Base-by-base conservation (phyloP, 2,329 filamentous ascomycete genomes). In the Blastomyces percursus region DNA sequence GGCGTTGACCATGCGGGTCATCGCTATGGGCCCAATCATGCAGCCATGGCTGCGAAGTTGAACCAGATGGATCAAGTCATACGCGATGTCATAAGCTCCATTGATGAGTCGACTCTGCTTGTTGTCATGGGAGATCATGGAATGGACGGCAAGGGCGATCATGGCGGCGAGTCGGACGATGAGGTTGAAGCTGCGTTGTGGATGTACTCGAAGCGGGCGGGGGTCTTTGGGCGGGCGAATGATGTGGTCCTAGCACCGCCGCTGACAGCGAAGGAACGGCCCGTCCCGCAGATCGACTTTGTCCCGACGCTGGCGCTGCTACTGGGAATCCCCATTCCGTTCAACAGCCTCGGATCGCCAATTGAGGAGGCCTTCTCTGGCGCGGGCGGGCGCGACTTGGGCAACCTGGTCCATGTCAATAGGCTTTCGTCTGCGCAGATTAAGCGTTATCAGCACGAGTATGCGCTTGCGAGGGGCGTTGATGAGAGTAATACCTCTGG, bases 81-180 rank as follows among this genome's bases (percentile, higher is more conserved):
- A 63, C 83, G 86, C 52, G 81, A 87, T 32, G 80, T 97, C 61
- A 86, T 89, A 2, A 79, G 83, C 0, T 79, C 79, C 3, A 79
- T 99, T 21, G 93, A 96, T 69, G 88, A 96, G 61, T 79, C 90
- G 62, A 99, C 94, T 0, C 79, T 99, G 27, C 79, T 99, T 44
- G 86, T 99, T 24, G 89, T 99, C 16, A 96, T 99, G 91, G 94
- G 94, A n/a, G 94, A 99, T 73, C 94, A 99, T 72, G 94, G 94
- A 12, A 99, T 99, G 94, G 94, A 99, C 74, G 80, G 84, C 64
- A 97, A 99, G 77, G 94, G 94, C 21, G 94, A 99, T 68, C 94
- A 99, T 71, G 94, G 94, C n/a, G 94, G 94, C 61, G 94, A 99
- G 78, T 96, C 93, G 40, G 90, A 96, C 68, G 91, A 97, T 66